Evolutionary conservation across 495 filamentous ascomycete genomes (phyloP).

Genomic region (Penicillium ochrochloron): DNA sequence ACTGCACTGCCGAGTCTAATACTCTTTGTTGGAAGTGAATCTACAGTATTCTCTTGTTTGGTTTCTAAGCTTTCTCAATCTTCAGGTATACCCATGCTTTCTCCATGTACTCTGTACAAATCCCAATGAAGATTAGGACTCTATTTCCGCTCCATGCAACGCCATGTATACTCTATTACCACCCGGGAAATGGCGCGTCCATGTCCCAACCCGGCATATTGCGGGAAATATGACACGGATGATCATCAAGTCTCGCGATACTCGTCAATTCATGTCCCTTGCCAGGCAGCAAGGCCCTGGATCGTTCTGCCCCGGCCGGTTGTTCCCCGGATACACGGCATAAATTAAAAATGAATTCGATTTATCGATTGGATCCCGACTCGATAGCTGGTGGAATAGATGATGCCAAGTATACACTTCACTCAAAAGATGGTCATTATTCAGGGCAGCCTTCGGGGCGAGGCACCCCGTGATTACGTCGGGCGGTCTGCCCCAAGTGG

Average conservation of each 20-base stretch:
- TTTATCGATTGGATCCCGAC: background rate
- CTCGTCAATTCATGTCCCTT: background rate
- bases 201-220: background rate
- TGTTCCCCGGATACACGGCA: constrained; percentile 5
- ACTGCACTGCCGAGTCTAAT: no score
- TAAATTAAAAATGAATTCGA: background rate
- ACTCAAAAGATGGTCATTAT: background rate
- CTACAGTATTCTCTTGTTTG: no score
- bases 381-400: background rate
- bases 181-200: background rate
- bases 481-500: constrained; percentile 3
- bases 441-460: background rate
- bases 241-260: background rate
- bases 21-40: no score
- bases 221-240: background rate
- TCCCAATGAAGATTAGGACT: background rate
- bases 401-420: background rate
- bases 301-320: background rate
- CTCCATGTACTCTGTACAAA: background rate
- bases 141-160: background rate
- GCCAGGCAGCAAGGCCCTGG: background rate
- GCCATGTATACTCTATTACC: background rate
- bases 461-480: constrained; percentile 8
- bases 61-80: no score
- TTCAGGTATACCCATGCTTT: no score